Base-by-base conservation (phyloP, 441 rosid genomes). In the Iberis amara region DNA sequence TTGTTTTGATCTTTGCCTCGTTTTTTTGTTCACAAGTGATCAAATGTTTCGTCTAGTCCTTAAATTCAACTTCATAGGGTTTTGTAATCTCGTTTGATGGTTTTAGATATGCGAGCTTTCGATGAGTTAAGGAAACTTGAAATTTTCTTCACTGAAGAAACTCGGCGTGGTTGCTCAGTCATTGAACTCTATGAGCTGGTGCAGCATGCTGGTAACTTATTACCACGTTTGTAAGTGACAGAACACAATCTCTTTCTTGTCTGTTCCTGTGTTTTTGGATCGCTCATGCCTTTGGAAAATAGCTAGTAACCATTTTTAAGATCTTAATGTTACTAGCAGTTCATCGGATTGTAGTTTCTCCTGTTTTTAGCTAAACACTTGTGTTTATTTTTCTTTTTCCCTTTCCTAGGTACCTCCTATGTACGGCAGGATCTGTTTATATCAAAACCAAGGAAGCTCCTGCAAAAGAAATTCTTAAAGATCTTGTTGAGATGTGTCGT, bases 61-160 rank as follows among this genome's bases (percentile, higher is more conserved):
- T 31, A 38, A 51, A 14, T 43, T 55, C 11, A 5, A 43, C 37
- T 39, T 28, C 31, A 41, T 9, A 1, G 39, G 21, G 9, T 11
- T 42, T 10, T 44, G 50, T 31, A 33, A 39, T 59, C 23, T 60
- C 39, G 9, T 49, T 55, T 55, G 18, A 24, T 50, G 50, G 38
- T 57, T 55, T 10, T 57, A 92, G 98, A 92, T 75, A 89, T 86
- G 97, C 71, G 98, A 69, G 94, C 96, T 45, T 92, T 92, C 73
- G 97, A 92, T 75, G 98, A 92, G 69, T 58, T 92, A 74, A 80
- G 94, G 82, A 88, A 84, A 65, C 79, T 92, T 71, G 98, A 89
- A 76, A 68, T 86, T 59, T 92, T 86, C 73, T 92, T 92, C 58
- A 84, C 77, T 79, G 97, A 89, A 73, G 99, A 92, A 76, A 62